phyloP scores from a whole-genome alignment of 768 basidiomycete species.

The Lanmaoa rubissima region DNA sequence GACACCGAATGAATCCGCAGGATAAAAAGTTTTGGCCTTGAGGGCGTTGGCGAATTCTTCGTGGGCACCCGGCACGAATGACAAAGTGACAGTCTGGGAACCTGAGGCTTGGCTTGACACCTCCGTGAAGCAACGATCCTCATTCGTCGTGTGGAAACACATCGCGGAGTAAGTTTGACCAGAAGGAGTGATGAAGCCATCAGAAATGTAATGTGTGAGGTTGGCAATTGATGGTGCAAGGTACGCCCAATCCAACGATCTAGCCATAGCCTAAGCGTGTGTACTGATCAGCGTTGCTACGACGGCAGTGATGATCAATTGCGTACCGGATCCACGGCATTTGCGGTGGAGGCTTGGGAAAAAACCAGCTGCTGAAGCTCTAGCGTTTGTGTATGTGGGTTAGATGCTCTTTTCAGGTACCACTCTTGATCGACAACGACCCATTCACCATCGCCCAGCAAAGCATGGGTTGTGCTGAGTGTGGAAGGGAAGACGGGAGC shows the following conservation, averaged over 20 bases:
- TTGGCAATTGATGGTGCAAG: conserved; percentile 45
- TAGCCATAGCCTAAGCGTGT: conserved; percentile 25
- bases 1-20: conserved; percentile 40
- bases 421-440: conserved; percentile 58
- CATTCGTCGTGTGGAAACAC: conserved; percentile 43
- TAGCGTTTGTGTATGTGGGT: conserved; percentile 38
- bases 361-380: conserved; percentile 78
- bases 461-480: conserved; percentile 55
- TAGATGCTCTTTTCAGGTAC: conserved; percentile 34
- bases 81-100: conserved; percentile 46
- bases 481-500: conserved; percentile 49
- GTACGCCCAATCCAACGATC: conserved; percentile 38
- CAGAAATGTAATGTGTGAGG: conserved; percentile 48
- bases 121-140: conserved; percentile 41
- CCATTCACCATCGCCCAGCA: conserved; percentile 60
- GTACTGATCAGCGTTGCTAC: conserved; percentile 4
- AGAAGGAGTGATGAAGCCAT: conserved; percentile 38
- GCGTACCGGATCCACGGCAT: conserved; percentile 39
- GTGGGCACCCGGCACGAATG: conserved; percentile 47
- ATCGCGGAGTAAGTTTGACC: conserved; percentile 49
- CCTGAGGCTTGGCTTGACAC: conserved; percentile 35
- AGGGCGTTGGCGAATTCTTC: conserved; percentile 50
- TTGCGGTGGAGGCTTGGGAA: conserved; percentile 41
- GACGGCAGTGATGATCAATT: not conserved
- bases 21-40: conserved; percentile 27